Evolutionary conservation across 768 basidiomycete species (phyloP).

Genomic region (Hydnomerulius pinastri): DNA sequence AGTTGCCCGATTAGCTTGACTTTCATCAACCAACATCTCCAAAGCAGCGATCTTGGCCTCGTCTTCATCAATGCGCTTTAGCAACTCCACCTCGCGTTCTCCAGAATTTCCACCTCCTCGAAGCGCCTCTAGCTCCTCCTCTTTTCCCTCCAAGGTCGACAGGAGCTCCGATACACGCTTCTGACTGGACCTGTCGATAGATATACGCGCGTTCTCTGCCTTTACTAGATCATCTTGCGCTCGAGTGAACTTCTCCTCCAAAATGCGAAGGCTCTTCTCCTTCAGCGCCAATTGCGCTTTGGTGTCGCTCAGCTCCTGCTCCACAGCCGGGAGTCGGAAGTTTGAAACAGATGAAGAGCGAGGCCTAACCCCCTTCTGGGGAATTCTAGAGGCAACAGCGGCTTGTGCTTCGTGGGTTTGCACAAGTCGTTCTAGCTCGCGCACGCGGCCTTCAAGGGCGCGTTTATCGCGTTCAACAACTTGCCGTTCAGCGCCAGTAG

Average conservation of each 20-base stretch:
- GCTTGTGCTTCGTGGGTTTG: conserved; percentile 37
- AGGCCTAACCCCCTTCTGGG: conserved; percentile 41
- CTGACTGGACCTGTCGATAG: conserved; percentile 48
- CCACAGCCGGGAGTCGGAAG: conserved; percentile 49
- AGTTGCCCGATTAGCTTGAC: conserved; percentile 32
- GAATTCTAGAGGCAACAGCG: conserved; percentile 32
- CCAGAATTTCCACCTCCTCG: conserved; percentile 40
- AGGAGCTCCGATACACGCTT: conserved; percentile 47
- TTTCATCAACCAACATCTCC: conserved; percentile 48
- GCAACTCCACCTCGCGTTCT: conserved; percentile 59
- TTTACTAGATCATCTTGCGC: conserved; percentile 51
- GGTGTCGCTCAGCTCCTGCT: conserved; percentile 55
- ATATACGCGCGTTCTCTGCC: conserved; percentile 60
- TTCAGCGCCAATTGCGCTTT: conserved; percentile 46
- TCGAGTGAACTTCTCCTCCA: conserved; percentile 50
- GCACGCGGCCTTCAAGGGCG: conserved; percentile 56
- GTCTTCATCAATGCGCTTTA: conserved; percentile 72
- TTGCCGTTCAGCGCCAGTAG: conserved; percentile 40
- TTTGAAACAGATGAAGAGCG: conserved; percentile 63
- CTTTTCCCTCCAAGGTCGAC: conserved; percentile 51
- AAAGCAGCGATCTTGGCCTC: conserved; percentile 63
- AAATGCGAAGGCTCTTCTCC: conserved; percentile 42
- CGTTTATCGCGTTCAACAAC: conserved; percentile 61
- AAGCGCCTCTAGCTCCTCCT: conserved; percentile 57
- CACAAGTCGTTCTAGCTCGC: conserved; percentile 52